Base-by-base conservation (phyloP, 805 yeast species). In the Kluyveromyces aestuarii region DNA sequence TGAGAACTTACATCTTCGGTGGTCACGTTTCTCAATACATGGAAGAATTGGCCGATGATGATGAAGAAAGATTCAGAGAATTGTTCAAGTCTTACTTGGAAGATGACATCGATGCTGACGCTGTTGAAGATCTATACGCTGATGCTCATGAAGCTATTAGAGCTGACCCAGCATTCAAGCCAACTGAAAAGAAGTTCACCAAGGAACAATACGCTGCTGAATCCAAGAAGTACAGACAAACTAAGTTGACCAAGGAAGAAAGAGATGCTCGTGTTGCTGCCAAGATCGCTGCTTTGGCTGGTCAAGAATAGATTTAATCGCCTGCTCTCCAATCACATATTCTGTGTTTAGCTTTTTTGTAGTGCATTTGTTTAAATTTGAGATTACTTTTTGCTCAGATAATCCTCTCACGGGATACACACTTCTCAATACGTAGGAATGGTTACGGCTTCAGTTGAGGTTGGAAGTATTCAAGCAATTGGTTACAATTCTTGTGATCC, bases 11-110 rank as follows among this genome's bases (percentile, higher is more conserved):
- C 95, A 93, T 93, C 81, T 85, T 91, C 72, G 98, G 96, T 81
- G 98, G 98, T 76, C 99, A 93, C 86, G 90, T 93, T 71, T 84
- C 99, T 70, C 98, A 93, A 82, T 93, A 93, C 93, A 93, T 93
- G 96, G 99, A 93, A 82, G 98, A 91, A 82, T 87, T 93, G 73
- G 91, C 93, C 75, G 99, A 93, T 70, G 99, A 91, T 75, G 99
- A 91, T 85, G 99, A 91, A 81, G 99, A 91, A 82, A 91, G 93
- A 80, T 91, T 82, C 96, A 82, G 83, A 75, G 81, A 87, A 71
- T 81, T 91, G 72, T 91, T 91, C 95, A 84, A 86, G 80, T 81
- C 89, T 68, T 93, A 93, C 91, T 74, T 93, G 63, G 96, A 83
- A 64, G 97, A 91, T 69, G 98, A 88, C 74, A 80, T 93, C 67